Base-by-base conservation (phyloP, 2,329 filamentous ascomycete genomes). In the Pseudogymnoascus sp. region DNA sequence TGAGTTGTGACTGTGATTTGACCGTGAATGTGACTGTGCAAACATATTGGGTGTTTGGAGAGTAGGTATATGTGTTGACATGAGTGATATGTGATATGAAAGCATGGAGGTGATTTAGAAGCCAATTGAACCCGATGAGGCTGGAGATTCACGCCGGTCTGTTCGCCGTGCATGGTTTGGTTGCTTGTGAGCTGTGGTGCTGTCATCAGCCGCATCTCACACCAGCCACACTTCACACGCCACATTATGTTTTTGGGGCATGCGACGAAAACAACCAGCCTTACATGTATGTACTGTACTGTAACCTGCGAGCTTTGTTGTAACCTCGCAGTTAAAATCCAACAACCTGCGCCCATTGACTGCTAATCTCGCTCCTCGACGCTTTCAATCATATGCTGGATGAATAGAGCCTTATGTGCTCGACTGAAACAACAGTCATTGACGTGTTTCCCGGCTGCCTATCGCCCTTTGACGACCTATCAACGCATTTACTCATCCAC, bases 351-450 rank as follows among this genome's bases (percentile, higher is more conserved):
- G 26, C 45, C 45, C 45, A 55, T 55, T 55, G 45, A 55, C 45
- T 55, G 26, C 45, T 55, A 26, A 55, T 19, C 23, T 23, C 26
- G 26, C 45, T n/a, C 26, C 45, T 55, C 5, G 45, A 10, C n/a
- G 45, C 45, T 55, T 55, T 26, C 26, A 55, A 55, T 55, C 26
- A 55, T 31, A 62, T 67, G 67, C 68, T 72, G 70, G 61, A 73
- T 73, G 71, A 69, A 64, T 69, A 72, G 67, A 68, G 67, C 66
- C 60, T 62, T 68, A 59, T 61, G 49, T 66, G 65, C 66, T 65
- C 66, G 68, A 65, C 65, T 68, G 68, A 69, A 68, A 69, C 66
- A 67, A 64, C 67, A 69, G 67, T 72, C 70, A 65, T 68, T 68
- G 66, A 69, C 68, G 66, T 69, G 67, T 69, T 69, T 69, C 64